Conservation (phyloP, 805 yeast species). For the Schwanniomyces sp. region DNA sequence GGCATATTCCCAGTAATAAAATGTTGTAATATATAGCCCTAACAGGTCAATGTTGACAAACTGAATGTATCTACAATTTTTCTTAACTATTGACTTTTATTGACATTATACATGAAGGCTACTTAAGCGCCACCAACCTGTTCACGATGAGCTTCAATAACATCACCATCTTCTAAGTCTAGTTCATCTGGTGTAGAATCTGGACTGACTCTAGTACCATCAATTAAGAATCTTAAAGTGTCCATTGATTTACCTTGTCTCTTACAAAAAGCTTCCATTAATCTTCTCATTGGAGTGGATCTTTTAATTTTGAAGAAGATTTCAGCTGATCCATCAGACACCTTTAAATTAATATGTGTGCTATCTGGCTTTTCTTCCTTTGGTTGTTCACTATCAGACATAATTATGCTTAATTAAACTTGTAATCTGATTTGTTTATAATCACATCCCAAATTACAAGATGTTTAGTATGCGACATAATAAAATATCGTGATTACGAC, state of each 20-base stretch:
- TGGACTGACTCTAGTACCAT: conserved; percentile 86
- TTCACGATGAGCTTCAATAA: conserved; percentile 95
- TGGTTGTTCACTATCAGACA: conserved; percentile 25
- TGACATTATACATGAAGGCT: neutral
- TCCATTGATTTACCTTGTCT: conserved; percentile 90
- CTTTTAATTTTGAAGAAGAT: conserved; percentile 93
- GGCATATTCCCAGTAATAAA: too few relatives aligned
- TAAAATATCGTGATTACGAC: neutral
- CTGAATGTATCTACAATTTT: neutral
- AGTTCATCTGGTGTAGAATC: conserved; percentile 91
- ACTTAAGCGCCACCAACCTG: conserved; percentile 68
- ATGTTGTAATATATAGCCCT: too few relatives aligned
- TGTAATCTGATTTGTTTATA: neutral
- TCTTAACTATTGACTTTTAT: neutral
- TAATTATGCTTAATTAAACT: conserved; percentile 2
- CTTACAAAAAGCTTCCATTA: conserved; percentile 97
- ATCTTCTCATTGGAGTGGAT: conserved; percentile 86
- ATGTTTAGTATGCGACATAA: neutral
- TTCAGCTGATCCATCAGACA: conserved; percentile 90
- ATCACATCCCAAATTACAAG: neutral
- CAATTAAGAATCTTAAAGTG: conserved; percentile 85
- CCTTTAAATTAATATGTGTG: conserved; percentile 90
- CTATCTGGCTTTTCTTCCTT: conserved; percentile 49
- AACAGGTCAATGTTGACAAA: too few relatives aligned
- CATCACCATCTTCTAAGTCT: conserved; percentile 94